Evolutionary conservation across 2,329 filamentous ascomycete species (phyloP).

Genomic region (Cladosporium sp.): DNA sequence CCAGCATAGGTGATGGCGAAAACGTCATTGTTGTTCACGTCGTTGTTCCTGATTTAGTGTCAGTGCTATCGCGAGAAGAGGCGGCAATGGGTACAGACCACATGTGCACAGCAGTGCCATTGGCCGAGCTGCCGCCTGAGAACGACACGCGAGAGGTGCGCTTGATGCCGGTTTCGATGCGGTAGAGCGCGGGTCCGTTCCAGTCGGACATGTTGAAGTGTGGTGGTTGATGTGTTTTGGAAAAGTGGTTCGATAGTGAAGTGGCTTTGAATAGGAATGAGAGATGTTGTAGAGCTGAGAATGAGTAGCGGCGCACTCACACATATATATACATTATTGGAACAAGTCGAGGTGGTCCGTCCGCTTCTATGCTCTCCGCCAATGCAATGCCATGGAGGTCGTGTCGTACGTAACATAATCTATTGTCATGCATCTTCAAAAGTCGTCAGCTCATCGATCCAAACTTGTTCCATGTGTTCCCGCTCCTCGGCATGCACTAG

Average conservation of each 20-base stretch:
- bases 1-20: background rate
- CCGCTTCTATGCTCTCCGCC: background rate
- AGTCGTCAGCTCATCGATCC: background rate
- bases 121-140: background rate
- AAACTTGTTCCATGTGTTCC: background rate
- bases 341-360: background rate
- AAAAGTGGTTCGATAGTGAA: background rate
- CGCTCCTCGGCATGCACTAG: background rate
- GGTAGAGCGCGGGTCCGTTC: background rate
- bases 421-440: background rate
- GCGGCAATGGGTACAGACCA: background rate
- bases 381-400: background rate
- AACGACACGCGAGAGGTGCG: background rate
- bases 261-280: background rate
- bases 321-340: background rate
- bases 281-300: background rate
- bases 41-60: background rate
- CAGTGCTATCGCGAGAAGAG: background rate
- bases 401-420: background rate
- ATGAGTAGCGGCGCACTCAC: background rate
- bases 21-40: background rate
- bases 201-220: background rate
- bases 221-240: background rate
- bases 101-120: background rate
- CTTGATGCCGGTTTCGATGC: background rate